Evolutionary conservation across 2,329 filamentous ascomycete species (phyloP).

Genomic region (Elsinoe arachidis): DNA sequence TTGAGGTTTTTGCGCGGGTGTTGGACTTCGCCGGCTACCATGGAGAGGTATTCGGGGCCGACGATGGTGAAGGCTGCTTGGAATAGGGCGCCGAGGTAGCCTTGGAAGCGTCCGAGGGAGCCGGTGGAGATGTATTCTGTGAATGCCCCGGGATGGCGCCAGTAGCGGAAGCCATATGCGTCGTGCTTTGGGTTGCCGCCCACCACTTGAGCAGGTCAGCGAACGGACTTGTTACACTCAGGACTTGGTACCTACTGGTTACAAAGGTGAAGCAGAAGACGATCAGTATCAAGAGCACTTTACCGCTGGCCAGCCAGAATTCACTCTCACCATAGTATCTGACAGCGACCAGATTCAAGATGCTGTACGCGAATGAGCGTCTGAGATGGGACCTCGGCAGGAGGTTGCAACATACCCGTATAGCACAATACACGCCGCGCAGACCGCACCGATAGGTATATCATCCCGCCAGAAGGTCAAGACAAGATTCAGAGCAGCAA

Average conservation of each 20-base stretch:
- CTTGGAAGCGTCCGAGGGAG: conserved; percentile 26
- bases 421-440: conserved; percentile 33
- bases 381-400: not conserved
- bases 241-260: conserved; percentile 17
- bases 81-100: conserved; percentile 26
- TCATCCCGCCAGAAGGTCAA: conserved; percentile 37
- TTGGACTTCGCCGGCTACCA: conserved; percentile 41
- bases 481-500: conserved; percentile 37
- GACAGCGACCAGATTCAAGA: conserved; percentile 40
- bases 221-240: too few relatives aligned
- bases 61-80: conserved; percentile 38
- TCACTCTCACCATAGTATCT: conserved; percentile 37
- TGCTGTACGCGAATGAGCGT: conserved; percentile 8
- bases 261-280: conserved; percentile 34
- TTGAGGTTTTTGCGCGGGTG: conserved; percentile 38
- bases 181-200: conserved; percentile 29
- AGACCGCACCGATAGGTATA: conserved; percentile 34
- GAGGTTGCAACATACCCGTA: conserved; percentile 30
- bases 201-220: conserved; percentile 17
- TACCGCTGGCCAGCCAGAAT: conserved; percentile 46
- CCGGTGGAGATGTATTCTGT: conserved; percentile 24
- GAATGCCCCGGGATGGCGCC: conserved; percentile 31
- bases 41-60: conserved; percentile 40
- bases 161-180: conserved; percentile 37
- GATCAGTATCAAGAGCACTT: conserved; percentile 39